Percentiles rank a stretch among this genome's conserved stretches.
Conservation (phyloP, 371 early-diverging fungal genomes). For the Batrachochytrium dendrobatidis region DNA sequence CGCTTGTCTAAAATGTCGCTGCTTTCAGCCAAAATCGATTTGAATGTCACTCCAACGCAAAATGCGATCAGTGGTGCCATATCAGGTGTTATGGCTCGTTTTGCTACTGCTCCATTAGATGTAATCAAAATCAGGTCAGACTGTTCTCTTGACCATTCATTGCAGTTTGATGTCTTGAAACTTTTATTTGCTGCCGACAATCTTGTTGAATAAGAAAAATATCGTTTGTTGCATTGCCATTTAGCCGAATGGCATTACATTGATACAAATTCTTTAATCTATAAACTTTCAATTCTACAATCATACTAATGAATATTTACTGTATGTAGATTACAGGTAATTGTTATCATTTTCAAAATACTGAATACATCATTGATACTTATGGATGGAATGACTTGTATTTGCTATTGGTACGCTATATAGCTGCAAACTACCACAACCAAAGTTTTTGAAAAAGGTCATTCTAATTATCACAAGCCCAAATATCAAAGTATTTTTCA, state of each 20-base stretch:
- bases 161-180: not conserved
- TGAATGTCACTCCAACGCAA: slow-evolving; percentile 17
- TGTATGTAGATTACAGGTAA: too few species aligned
- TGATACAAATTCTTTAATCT: not conserved
- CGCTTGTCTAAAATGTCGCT: too few species aligned
- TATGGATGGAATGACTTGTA: too few species aligned
- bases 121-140: slow-evolving; percentile 79
- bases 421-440: not conserved
- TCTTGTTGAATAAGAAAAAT: too few species aligned
- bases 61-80: slow-evolving; percentile 30
- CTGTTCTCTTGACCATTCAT: not conserved
- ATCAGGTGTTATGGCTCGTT: slow-evolving; percentile 38
- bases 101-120: slow-evolving; percentile 80
- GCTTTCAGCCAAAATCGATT: too few species aligned
- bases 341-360: too few species aligned
- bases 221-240: too few species aligned
- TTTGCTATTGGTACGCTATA: too few species aligned
- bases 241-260: not conserved
- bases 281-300: too few species aligned
- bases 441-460: not conserved
- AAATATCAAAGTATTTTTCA: slow-evolving; percentile 54
- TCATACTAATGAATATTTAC: too few species aligned
- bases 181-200: not conserved
- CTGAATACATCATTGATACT: too few species aligned
- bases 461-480: not conserved